Evolutionary conservation across 139 green algal species (phyloP), one percentile per base, ranked within the genome.

Genomic region (Chlorella ohadii): DNA sequence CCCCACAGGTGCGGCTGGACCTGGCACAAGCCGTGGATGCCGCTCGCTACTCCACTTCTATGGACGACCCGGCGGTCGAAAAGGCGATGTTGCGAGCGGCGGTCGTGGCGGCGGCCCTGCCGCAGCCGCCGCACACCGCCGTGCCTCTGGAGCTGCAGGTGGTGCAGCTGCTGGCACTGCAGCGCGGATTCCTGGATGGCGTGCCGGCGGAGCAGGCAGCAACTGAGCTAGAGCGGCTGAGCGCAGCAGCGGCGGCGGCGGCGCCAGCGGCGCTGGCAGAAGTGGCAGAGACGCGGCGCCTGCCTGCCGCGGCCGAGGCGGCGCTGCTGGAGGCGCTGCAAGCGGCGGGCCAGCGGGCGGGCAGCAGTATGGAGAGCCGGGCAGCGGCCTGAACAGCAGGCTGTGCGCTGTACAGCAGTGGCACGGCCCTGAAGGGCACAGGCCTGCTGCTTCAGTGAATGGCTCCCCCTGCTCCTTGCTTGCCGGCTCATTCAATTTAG

Each of bases 1-100:
- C n/a, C n/a, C n/a, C n/a, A 41, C 73, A 91, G 90, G 85, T 95
- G 11, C 84, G 93, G 23, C 86, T 98, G 44, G 89, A 95, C 38
- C 85, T 98, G 78, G 92, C 91, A 13, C 89, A 85, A 77, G 84
- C 83, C 39, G 82, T 84, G 36, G 88, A 94, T 61, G 90, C 84
- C 3, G 61, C 39, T 23, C 88, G 74, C 27, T 94, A 88, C 61
- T 82, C 65, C 25, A 76, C 82, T 22, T 71, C 38, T 31, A 36
- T 34, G 19, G 63, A 59, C 33, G 86, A 80, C 44, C 72, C 75
- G 27, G 65, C 74, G 25, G 82, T 34, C 13, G 57, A 63, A 56
- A 36, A 90, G 89, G 17, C 86, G 83, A 31, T 91, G 51, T 61
- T 72, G 17, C 75, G 86, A 7, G 78, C 84, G 72, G 88, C 63